Evolutionary conservation across 225 moss, liverwort and hornwort genomes (phyloP).

Genomic region (Physcomitrium patens): DNA sequence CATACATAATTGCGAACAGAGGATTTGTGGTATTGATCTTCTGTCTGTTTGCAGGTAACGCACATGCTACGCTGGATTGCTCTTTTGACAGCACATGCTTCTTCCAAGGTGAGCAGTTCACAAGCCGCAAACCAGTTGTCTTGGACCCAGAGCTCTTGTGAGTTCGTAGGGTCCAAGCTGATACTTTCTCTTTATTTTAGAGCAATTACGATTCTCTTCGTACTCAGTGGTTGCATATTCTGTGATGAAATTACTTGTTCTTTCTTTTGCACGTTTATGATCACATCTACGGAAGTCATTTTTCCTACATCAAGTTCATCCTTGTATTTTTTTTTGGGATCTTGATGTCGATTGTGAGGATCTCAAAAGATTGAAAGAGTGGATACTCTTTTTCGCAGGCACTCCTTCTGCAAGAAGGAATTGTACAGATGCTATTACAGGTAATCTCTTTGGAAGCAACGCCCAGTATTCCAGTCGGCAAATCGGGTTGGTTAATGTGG

Average conservation of each 20-base stretch:
- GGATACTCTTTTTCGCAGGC: slow-evolving; percentile 49
- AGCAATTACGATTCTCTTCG: slow-evolving; percentile 17
- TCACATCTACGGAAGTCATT: slow-evolving; percentile 16
- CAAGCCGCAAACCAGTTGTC: slow-evolving; percentile 18
- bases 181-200: slow-evolving; percentile 6
- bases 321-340: slow-evolving; percentile 16
- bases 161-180: slow-evolving; percentile 21
- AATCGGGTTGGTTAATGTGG: slow-evolving; percentile 62
- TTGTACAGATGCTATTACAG: slow-evolving; percentile 65
- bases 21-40: slow-evolving; percentile 19
- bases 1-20: not conserved
- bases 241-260: slow-evolving; percentile 14
- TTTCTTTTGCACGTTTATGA: slow-evolving; percentile 17
- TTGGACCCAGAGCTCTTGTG: slow-evolving; percentile 14
- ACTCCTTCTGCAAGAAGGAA: slow-evolving; percentile 84
- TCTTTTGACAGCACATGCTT: slow-evolving; percentile 79
- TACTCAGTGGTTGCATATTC: slow-evolving; percentile 26
- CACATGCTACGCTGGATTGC: slow-evolving; percentile 64
- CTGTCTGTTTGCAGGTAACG: slow-evolving; percentile 61
- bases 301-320: slow-evolving; percentile 13
- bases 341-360: slow-evolving; percentile 7
- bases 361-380: slow-evolving; percentile 22
- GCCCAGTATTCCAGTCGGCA: slow-evolving; percentile 37
- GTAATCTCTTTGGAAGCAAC: slow-evolving; percentile 45
- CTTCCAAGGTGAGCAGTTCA: slow-evolving; percentile 72